These are phyloP conservation scores for Albophoma yamanashiensis DNA, from an alignment of 2,329 filamentous ascomycete species.

Conservation along the genomic window DNA sequence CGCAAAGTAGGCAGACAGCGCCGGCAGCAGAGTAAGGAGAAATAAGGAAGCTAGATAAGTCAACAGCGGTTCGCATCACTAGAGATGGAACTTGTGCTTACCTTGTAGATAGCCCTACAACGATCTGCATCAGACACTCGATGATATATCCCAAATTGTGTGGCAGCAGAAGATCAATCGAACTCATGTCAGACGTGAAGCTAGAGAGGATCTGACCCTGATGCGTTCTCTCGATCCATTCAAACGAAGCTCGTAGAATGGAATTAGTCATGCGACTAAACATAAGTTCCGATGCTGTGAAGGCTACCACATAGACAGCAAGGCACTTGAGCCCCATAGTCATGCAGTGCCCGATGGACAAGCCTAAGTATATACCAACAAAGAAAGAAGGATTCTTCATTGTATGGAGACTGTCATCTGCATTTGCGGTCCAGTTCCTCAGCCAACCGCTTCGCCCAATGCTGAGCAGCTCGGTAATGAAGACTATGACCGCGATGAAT, in stretches of 20 bases:
- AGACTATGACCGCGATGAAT: neutral
- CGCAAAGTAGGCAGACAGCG: neutral
- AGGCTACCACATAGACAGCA: neutral
- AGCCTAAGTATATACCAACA: neutral
- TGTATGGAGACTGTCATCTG: neutral
- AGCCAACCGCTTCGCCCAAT: neutral
- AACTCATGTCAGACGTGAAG: neutral
- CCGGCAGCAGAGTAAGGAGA: neutral
- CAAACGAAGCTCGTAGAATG: neutral
- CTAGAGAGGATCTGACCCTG: neutral
- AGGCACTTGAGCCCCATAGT: neutral
- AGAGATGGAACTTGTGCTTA: neutral
- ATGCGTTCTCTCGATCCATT: neutral
- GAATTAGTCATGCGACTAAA: neutral
- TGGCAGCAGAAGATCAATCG: neutral
- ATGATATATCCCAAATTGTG: neutral
- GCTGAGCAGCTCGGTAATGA: neutral
- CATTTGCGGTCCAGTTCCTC: neutral
- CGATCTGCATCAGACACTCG: neutral
- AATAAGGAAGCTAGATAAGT: neutral
- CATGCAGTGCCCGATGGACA: neutral
- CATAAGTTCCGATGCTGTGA: neutral
- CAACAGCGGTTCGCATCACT: neutral
- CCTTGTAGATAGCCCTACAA: neutral
- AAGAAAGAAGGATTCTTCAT: neutral